Conservation (phyloP, 2,329 filamentous ascomycete species). For the Ophiostoma sp. region DNA sequence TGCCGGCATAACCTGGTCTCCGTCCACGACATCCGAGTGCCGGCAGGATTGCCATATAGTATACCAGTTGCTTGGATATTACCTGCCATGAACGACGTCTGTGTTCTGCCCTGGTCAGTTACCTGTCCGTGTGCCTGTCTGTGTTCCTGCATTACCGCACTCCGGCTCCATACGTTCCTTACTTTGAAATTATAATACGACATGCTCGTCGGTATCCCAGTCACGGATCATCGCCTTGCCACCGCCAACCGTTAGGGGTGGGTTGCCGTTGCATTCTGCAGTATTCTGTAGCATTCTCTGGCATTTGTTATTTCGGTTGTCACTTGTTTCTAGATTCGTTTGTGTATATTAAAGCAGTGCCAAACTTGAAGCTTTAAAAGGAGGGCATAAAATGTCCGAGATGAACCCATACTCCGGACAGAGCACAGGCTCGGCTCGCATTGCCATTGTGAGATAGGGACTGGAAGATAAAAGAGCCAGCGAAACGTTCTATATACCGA, state of each 20-base stretch:
- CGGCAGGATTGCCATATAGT: too few relatives aligned
- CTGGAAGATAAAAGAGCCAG: too few relatives aligned
- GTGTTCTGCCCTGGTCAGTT: too few relatives aligned
- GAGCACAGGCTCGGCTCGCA: too few relatives aligned
- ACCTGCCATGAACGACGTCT: too few relatives aligned
- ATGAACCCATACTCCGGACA: background rate
- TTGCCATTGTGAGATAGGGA: too few relatives aligned
- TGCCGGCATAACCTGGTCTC: too few relatives aligned
- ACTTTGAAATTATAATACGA: conserved; percentile 5
- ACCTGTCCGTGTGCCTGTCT: background rate
- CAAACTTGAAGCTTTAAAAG: too few relatives aligned
- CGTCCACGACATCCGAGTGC: too few relatives aligned
- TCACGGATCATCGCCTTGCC: conserved; percentile 3
- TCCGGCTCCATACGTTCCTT: background rate
- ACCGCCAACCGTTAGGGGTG: background rate
- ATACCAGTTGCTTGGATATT: too few relatives aligned
- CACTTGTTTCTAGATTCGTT: background rate
- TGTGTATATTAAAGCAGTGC: background rate
- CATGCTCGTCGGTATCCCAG: background rate
- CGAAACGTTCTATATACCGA: background rate
- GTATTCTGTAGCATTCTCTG: background rate
- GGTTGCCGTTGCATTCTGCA: background rate
- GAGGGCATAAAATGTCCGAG: background rate
- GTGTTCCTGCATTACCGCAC: background rate
- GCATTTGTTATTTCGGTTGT: background rate